Conservation (phyloP, 768 basidiomycete genomes). For the Cubamyces sp. region DNA sequence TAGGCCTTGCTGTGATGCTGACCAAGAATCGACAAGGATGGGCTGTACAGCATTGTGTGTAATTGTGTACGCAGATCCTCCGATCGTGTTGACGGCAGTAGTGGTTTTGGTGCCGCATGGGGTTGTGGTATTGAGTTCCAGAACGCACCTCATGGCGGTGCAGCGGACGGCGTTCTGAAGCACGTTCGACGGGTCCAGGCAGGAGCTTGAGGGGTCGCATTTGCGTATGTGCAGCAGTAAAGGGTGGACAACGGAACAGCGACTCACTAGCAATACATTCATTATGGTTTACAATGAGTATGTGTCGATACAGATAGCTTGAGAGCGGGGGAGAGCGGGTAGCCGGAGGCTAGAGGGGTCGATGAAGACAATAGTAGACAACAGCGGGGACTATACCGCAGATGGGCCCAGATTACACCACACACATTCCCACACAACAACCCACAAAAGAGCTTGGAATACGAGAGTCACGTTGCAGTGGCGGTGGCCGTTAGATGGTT, state of each 20-base stretch:
- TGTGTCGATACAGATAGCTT: background rate
- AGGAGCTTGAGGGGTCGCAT: too few relatives aligned
- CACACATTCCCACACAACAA: background rate
- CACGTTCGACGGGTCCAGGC: too few relatives aligned
- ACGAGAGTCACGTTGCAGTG: too few relatives aligned
- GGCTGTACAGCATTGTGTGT: background rate
- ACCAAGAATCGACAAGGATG: background rate
- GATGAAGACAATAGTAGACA: background rate
- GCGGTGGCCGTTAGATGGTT: constrained; percentile 1
- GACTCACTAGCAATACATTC: too few relatives aligned
- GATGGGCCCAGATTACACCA: background rate
- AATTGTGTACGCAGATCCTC: background rate
- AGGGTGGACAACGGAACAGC: too few relatives aligned
- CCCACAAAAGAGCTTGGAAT: background rate
- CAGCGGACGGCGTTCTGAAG: too few relatives aligned
- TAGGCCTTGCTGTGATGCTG: constrained; percentile 5
- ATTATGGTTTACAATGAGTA: too few relatives aligned
- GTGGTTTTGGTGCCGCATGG: background rate
- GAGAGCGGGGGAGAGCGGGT: background rate
- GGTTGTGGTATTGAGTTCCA: background rate
- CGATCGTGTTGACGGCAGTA: constrained; percentile 6
- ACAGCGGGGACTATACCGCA: constrained; percentile 1
- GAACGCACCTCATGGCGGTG: background rate
- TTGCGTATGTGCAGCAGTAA: too few relatives aligned
- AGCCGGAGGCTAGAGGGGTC: background rate